Conservation (phyloP, 2,329 filamentous ascomycete species). For the Endocalyx cinctus region DNA sequence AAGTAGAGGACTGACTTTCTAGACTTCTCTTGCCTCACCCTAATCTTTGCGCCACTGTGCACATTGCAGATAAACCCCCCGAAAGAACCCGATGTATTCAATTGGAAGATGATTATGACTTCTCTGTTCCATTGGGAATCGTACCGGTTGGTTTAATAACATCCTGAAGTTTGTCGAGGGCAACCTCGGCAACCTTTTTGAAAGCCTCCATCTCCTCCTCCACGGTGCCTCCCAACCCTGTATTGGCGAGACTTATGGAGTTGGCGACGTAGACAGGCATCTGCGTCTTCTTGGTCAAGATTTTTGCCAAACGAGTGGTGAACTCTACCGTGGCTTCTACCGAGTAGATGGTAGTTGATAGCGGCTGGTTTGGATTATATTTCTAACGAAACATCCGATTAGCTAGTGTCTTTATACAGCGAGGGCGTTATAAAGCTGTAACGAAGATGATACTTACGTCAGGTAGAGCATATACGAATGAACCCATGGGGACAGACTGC, state of each 20-base stretch:
- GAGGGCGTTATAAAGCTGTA: background rate
- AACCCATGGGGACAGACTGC: conserved; percentile 62
- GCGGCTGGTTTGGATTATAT: conserved; percentile 54
- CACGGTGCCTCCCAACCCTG: conserved; percentile 72
- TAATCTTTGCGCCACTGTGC: no score
- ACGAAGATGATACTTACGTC: conserved; percentile 55
- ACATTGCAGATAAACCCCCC: no score
- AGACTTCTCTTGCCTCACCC: no score
- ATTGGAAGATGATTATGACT: no score
- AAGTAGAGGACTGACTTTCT: no score
- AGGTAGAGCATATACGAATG: conserved; percentile 89
- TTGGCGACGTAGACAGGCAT: conserved; percentile 87
- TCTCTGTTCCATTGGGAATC: conserved; percentile 14
- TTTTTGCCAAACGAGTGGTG: conserved; percentile 75
- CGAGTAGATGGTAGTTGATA: conserved; percentile 76
- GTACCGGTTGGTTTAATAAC: conserved; percentile 19
- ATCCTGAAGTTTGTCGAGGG: conserved; percentile 50
- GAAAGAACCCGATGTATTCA: no score
- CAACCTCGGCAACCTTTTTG: conserved; percentile 65
- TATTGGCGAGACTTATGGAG: conserved; percentile 71
- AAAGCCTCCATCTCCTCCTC: conserved; percentile 96
- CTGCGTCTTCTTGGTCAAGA: conserved; percentile 67
- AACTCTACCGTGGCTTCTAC: conserved; percentile 79
- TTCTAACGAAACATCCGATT: conserved; percentile 31
- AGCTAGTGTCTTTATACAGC: conserved; percentile 4